Evolutionary conservation across 208 protist genomes (phyloP), one percentile per base, ranked within the genome.

Genomic region (Wallacemonas sp.): DNA sequence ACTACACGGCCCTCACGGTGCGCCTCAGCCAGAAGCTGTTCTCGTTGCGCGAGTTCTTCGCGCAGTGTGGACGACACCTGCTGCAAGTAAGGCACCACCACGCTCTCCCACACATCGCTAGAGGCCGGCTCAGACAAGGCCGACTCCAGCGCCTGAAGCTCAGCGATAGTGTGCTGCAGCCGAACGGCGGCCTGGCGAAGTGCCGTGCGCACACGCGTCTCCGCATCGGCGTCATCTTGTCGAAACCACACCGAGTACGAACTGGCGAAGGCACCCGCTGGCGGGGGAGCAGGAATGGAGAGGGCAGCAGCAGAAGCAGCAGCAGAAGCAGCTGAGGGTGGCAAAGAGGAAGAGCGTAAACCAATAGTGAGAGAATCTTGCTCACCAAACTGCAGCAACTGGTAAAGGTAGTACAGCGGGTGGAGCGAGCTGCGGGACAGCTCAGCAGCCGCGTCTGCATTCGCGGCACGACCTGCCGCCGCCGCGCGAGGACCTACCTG

Each of bases 371-470:
- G 51, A 14, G 51, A 6, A 31, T 58, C 51, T 19, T 58, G 51
- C 51, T 58, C 51, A 6, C 30, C 51, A 24, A 58, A 58, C 30
- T 5, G 8, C 24, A 58, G 31, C 8, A 58, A n/a, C 12, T 41
- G 3, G 51, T 58, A 38, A 3, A 58, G 51, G 51, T 58, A 58
- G 30, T 22, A 31, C 30, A 58, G 51, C 14, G 51, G 51, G 30
- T 58, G 51, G 5, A 58, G 30, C 9, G 51, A 14, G 51, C 28
- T 58, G 30, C 41, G 51, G 30, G 30, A 26, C 26, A 38, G 4
- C 51, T 33, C 17, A 11, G 51, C 31, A 3, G 31, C 31, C 12
- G 17, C 31, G n/a, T 39, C 30, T 8, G 26, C 28, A 21, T 21
- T 15, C 30, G 41, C 26, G 17, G 1, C 28, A 38, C 46, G 46